Conservation (phyloP, 257 asterid genomes). For the Scutellaria barbata region DNA sequence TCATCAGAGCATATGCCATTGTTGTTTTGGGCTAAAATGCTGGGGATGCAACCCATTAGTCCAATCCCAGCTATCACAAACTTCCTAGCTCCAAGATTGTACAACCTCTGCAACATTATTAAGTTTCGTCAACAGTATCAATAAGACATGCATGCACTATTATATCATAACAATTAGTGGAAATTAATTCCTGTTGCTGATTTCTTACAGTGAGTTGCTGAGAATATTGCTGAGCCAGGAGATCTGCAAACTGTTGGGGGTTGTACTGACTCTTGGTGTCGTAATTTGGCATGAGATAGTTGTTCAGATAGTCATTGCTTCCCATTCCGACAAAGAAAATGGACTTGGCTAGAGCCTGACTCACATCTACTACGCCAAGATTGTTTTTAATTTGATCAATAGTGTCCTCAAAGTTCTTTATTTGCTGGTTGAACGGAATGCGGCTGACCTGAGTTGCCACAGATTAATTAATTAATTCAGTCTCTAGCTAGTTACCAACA, state of each 20-base stretch:
- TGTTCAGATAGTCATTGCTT: slow-evolving; percentile 90
- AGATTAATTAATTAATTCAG: too few relatives aligned
- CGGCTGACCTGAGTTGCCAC: slow-evolving; percentile 58
- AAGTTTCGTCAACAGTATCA: too few relatives aligned
- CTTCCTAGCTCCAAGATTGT: slow-evolving; percentile 84
- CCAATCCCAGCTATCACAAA: slow-evolving; percentile 84
- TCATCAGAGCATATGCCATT: slow-evolving; percentile 63
- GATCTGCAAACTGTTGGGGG: slow-evolving; percentile 75
- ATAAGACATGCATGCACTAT: background rate
- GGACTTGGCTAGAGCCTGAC: slow-evolving; percentile 56
- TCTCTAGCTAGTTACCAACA: too few relatives aligned
- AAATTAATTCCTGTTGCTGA: too few relatives aligned
- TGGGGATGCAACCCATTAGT: slow-evolving; percentile 87
- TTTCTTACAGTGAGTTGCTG: slow-evolving; percentile 58
- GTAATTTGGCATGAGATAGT: slow-evolving; percentile 77
- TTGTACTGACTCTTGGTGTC: slow-evolving; percentile 57
- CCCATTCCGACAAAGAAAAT: slow-evolving; percentile 84
- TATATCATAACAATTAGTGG: too few relatives aligned
- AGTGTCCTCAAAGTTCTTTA: slow-evolving; percentile 73
- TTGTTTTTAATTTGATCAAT: slow-evolving; percentile 53
- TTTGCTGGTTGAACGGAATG: slow-evolving; percentile 87
- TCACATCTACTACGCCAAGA: slow-evolving; percentile 57
- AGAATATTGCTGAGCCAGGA: slow-evolving; percentile 59
- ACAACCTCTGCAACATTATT: slow-evolving; percentile 76
- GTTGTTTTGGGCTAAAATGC: slow-evolving; percentile 68